Percentiles rank a stretch among this genome's conserved stretches.
Conservation (phyloP, 2,329 filamentous ascomycete genomes). For the Xylariaceae sp. region DNA sequence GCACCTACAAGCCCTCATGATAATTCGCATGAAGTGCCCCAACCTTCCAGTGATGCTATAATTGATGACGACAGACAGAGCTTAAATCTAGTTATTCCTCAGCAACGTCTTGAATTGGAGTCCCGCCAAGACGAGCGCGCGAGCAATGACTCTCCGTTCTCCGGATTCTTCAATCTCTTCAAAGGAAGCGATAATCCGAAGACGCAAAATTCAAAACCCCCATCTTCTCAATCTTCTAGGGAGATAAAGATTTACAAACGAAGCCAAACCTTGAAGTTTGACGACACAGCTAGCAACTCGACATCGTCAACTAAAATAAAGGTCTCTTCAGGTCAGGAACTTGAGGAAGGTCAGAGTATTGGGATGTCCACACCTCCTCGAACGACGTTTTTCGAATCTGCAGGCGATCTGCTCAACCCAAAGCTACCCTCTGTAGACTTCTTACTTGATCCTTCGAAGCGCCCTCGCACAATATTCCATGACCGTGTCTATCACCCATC, state of each 20-base stretch:
- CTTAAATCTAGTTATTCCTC: slow-evolving; percentile 42
- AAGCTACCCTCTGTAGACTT: slow-evolving; percentile 78
- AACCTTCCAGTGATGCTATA: slow-evolving; percentile 62
- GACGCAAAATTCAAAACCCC: slow-evolving; percentile 32
- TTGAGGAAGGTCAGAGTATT: slow-evolving; percentile 40
- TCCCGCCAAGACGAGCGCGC: slow-evolving; percentile 30
- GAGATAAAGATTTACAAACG: slow-evolving; percentile 68
- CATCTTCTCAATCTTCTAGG: slow-evolving; percentile 47
- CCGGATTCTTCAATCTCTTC: slow-evolving; percentile 70
- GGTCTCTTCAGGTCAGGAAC: slow-evolving; percentile 50
- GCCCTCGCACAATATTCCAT: slow-evolving; percentile 90
- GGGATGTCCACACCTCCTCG: slow-evolving; percentile 69
- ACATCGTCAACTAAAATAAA: slow-evolving; percentile 37
- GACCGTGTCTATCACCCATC: slow-evolving; percentile 91
- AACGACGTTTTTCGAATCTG: slow-evolving; percentile 92
- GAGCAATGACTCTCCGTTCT: slow-evolving; percentile 50
- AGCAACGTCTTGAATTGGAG: slow-evolving; percentile 31
- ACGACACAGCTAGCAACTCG: slow-evolving; percentile 35
- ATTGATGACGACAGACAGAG: slow-evolving; percentile 63
- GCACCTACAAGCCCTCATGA: slow-evolving; percentile 30
- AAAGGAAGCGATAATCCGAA: slow-evolving; percentile 53
- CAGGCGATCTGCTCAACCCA: slow-evolving; percentile 86
- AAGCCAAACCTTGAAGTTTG: slow-evolving; percentile 65
- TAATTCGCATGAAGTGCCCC: slow-evolving; percentile 60
- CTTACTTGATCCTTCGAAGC: slow-evolving; percentile 74